Conservation (phyloP, 202 grass and related monocot genomes). For the Bolboschoenoplectus hybrid region DNA sequence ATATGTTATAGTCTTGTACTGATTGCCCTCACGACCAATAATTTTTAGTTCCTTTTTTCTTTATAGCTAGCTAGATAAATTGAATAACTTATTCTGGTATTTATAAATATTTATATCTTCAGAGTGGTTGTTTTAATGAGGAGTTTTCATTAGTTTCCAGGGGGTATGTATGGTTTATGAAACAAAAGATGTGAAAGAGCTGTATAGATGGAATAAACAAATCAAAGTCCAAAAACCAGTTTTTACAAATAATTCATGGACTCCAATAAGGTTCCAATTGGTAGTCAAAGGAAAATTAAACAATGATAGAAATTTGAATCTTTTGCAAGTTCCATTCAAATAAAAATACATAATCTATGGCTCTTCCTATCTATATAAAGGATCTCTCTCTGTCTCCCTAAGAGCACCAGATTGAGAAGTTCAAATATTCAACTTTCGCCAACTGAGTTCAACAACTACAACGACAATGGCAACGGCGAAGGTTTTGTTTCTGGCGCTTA, state of each 20-base stretch:
- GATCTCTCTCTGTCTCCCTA: not conserved
- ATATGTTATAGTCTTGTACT: not conserved
- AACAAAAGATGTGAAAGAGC: not conserved
- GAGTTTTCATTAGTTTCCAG: not conserved
- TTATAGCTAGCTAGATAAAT: not conserved
- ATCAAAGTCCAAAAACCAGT: not conserved
- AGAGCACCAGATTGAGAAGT: not conserved
- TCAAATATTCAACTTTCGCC: not conserved
- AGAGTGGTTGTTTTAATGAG: not conserved
- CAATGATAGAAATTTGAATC: not conserved
- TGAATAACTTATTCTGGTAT: not conserved
- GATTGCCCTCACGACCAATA: not conserved
- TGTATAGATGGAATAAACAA: not conserved
- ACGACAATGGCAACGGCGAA: conserved; percentile 23
- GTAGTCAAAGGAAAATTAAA: conserved; percentile 15
- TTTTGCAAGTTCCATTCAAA: conserved; percentile 9
- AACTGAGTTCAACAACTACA: not conserved
- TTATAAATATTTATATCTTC: not conserved
- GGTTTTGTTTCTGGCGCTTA: conserved; percentile 29
- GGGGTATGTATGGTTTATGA: not conserved
- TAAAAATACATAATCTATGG: not conserved
- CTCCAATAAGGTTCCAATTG: conserved; percentile 23
- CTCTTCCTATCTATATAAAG: conserved; percentile 1
- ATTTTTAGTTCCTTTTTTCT: not conserved
- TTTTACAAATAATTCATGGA: not conserved